phyloP scores from a whole-genome alignment of 1,284 basidiomycete species.

The Pisolithus thermaeus region DNA sequence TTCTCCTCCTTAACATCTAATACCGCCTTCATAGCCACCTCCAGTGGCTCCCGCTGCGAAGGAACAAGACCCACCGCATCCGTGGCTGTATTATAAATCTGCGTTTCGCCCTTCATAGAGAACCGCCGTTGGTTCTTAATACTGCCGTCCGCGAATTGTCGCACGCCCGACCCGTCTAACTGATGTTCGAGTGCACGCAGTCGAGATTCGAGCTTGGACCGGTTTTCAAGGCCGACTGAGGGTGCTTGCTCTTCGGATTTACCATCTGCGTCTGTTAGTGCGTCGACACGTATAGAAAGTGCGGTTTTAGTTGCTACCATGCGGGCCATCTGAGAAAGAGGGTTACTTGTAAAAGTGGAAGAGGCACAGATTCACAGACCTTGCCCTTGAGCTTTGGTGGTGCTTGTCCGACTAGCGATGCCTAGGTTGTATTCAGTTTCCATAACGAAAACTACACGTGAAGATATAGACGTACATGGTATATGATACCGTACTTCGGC shows the following conservation, averaged over 20 bases:
- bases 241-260: slow-evolving; percentile 81
- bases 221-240: slow-evolving; percentile 88
- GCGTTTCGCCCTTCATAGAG: slow-evolving; percentile 69
- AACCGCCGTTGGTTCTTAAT: slow-evolving; percentile 72
- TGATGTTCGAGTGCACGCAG: slow-evolving; percentile 86
- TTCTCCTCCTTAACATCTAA: slow-evolving; percentile 77
- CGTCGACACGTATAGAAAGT: slow-evolving; percentile 94
- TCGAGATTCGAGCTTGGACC: slow-evolving; percentile 92
- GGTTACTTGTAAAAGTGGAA: slow-evolving; percentile 4
- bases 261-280: slow-evolving; percentile 87
- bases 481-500: slow-evolving; percentile 96
- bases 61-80: slow-evolving; percentile 77
- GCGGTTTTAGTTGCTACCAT: slow-evolving; percentile 99
- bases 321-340: slow-evolving; percentile 77
- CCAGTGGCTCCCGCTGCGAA: slow-evolving; percentile 74
- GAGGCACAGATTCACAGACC: slow-evolving; percentile 34
- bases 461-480: slow-evolving; percentile 61
- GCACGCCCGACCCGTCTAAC: slow-evolving; percentile 61
- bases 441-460: neutral
- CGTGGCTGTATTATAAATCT: slow-evolving; percentile 78
- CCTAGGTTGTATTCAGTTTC: slow-evolving; percentile 38
- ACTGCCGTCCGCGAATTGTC: slow-evolving; percentile 50
- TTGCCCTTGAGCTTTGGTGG: slow-evolving; percentile 99
- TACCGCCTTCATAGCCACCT: slow-evolving; percentile 59
- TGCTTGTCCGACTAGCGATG: slow-evolving; percentile 94